Evolutionary conservation across 192 early-diverging fungal genomes (phyloP).

Genomic region (Backusella luteola): DNA sequence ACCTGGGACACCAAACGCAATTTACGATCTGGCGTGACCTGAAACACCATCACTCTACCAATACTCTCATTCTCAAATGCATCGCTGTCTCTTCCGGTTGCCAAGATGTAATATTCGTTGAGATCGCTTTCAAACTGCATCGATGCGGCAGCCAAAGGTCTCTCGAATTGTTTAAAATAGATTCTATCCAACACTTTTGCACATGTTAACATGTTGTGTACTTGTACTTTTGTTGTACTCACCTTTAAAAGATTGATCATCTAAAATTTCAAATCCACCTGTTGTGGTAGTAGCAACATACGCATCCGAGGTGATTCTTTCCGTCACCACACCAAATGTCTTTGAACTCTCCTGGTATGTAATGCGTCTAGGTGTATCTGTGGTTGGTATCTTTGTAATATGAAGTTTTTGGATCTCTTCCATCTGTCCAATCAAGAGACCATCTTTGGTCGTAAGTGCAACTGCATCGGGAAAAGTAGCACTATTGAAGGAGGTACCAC

Average conservation of each 20-base stretch:
- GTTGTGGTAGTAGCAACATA: neutral
- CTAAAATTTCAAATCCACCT: conserved; percentile 53
- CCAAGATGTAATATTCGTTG: conserved; percentile 65
- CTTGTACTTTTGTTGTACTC: conserved; percentile 10
- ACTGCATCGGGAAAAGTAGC: conserved; percentile 53
- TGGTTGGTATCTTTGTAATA: conserved; percentile 69
- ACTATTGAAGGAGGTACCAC: conserved; percentile 64
- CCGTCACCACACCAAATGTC: conserved; percentile 71
- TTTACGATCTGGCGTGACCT: conserved; percentile 41
- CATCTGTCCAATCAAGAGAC: conserved; percentile 73
- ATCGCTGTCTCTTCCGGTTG: conserved; percentile 61
- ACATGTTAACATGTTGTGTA: neutral
- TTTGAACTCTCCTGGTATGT: conserved; percentile 52
- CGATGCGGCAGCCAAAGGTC: conserved; percentile 34
- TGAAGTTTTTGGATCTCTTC: conserved; percentile 91
- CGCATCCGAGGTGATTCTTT: conserved; percentile 26
- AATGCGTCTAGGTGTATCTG: conserved; percentile 72
- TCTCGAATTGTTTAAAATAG: conserved; percentile 44
- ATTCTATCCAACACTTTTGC: conserved; percentile 44
- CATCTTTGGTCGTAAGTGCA: conserved; percentile 63
- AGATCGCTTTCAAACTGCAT: conserved; percentile 44
- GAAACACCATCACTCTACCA: conserved; percentile 77
- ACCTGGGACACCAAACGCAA: conserved; percentile 51
- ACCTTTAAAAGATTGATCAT: conserved; percentile 77
- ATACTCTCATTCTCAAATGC: conserved; percentile 61